phyloP scores from a whole-genome alignment of 768 basidiomycete genomes.

The Boletus reticulatus region DNA sequence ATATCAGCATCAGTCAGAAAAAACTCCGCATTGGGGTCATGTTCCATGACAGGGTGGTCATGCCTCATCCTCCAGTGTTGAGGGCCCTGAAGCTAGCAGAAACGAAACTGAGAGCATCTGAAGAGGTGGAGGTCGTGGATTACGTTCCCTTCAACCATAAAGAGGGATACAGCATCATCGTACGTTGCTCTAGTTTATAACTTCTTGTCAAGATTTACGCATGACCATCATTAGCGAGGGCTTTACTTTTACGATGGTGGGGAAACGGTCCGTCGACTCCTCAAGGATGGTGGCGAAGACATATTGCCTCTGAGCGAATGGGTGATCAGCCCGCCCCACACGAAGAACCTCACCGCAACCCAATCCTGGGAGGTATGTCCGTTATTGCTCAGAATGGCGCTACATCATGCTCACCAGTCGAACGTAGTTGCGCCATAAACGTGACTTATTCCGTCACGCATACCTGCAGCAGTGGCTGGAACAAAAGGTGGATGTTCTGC shows the following conservation, averaged over 20 bases:
- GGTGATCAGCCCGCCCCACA: slow-evolving; percentile 28
- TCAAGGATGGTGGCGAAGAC: slow-evolving; percentile 33
- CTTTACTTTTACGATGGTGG: slow-evolving; percentile 42
- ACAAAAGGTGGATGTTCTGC: slow-evolving; percentile 39
- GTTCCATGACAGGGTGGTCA: slow-evolving; percentile 36
- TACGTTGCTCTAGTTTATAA: slow-evolving; percentile 6
- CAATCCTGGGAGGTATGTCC: slow-evolving; percentile 31
- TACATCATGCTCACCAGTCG: slow-evolving; percentile 1
- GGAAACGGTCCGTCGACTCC: slow-evolving; percentile 17
- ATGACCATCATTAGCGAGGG: slow-evolving; percentile 23
- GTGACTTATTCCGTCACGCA: slow-evolving; percentile 35
- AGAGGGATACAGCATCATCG: slow-evolving; percentile 32
- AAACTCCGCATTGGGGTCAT: slow-evolving; percentile 30
- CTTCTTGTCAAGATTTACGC: background rate
- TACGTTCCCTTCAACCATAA: slow-evolving; percentile 37
- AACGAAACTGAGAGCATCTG: slow-evolving; percentile 33
- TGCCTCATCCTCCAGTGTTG: slow-evolving; percentile 40
- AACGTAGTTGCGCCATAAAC: slow-evolving; percentile 25
- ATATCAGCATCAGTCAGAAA: slow-evolving; percentile 21
- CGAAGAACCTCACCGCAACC: slow-evolving; percentile 22
- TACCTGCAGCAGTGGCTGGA: slow-evolving; percentile 38
- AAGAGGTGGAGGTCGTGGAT: slow-evolving; percentile 35
- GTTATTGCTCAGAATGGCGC: background rate
- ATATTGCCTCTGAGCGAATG: slow-evolving; percentile 38
- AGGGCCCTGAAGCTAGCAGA: slow-evolving; percentile 40